Evolutionary conservation across 2,329 filamentous ascomycete genomes (phyloP).

Genomic region (Xylaria arbuscula): DNA sequence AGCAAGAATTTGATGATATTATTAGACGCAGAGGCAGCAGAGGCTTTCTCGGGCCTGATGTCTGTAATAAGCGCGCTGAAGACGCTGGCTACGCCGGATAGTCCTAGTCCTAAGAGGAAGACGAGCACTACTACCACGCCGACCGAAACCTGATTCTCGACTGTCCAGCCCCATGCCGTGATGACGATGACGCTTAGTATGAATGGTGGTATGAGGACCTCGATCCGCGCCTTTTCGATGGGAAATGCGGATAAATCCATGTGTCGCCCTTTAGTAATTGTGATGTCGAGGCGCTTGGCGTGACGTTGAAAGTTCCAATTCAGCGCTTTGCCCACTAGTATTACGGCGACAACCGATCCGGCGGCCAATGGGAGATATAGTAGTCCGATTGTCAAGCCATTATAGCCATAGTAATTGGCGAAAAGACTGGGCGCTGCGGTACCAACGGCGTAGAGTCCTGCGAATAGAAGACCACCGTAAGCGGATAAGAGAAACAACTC

Average conservation of each 20-base stretch:
- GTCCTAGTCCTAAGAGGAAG: slow-evolving; percentile 65
- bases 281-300: slow-evolving; percentile 34
- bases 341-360: slow-evolving; percentile 59
- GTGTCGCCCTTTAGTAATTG: slow-evolving; percentile 33
- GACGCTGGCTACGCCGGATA: slow-evolving; percentile 69
- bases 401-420: slow-evolving; percentile 60
- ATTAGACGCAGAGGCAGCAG: slow-evolving; percentile 70
- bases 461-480: slow-evolving; percentile 64
- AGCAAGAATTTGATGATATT: slow-evolving; percentile 70
- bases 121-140: slow-evolving; percentile 65
- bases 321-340: slow-evolving; percentile 64
- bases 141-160: slow-evolving; percentile 62
- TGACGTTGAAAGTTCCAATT: slow-evolving; percentile 45
- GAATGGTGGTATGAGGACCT: slow-evolving; percentile 54
- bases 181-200: slow-evolving; percentile 63
- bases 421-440: slow-evolving; percentile 64
- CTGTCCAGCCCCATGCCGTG: slow-evolving; percentile 67
- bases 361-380: slow-evolving; percentile 65
- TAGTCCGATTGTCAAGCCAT: slow-evolving; percentile 61
- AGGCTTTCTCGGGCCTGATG: slow-evolving; percentile 67
- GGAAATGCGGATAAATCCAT: slow-evolving; percentile 38
- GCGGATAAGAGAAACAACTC: slow-evolving; percentile 64
- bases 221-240: slow-evolving; percentile 40
- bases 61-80: slow-evolving; percentile 71
- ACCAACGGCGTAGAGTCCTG: slow-evolving; percentile 65